Base-by-base conservation (phyloP, 2,329 filamentous ascomycete species). In the Coniochaeta pulveracea region DNA sequence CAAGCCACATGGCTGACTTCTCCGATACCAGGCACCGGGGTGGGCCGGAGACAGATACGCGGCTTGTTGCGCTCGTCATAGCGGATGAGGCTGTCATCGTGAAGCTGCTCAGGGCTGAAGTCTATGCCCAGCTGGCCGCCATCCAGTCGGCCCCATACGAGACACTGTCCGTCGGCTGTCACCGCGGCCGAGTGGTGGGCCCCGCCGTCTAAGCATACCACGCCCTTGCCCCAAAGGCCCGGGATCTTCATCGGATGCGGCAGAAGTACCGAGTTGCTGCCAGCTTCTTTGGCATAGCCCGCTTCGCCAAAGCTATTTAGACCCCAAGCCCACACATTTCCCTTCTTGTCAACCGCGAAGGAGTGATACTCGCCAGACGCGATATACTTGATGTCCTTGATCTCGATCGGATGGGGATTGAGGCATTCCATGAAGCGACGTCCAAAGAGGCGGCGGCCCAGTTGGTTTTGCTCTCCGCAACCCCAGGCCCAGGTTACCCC, bases 231-330 rank as follows among this genome's bases (percentile, higher is more conserved):
- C 16, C 59, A 57, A 15, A 80, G 59, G 12, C 60, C 60, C 10
- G 64, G 52, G 17, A 80, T 65, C 33, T 70, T 55, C 14, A 61
- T 60, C 2, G 75, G 70, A 38, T 66, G 64, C 16, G 69, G 56
- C 33, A 80, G 61, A 34, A 66, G 65, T 11, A 72, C 69, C 37
- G 70, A 68, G 40, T 76, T 66, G 33, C 70, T 66, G 12, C 72
- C 73, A 17, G 70, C 72, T 38, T 35, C 41, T 40, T 33, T 37
- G 34, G 66, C 61, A 34, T 69, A 64, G 29, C 72, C 76, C 6
- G 73, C 75, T 50, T 80, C 66, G 35, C 73, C 74, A 47, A 70
- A 80, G 47, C 68, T 73, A 58, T 81, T 80, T 37, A 76, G 56
- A 17, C 76, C 76, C 76, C 76, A 81, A 1, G 66, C 64, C 55